Evolutionary conservation across 306 rosid species (phyloP).

Genomic region (Cucumis melo): DNA sequence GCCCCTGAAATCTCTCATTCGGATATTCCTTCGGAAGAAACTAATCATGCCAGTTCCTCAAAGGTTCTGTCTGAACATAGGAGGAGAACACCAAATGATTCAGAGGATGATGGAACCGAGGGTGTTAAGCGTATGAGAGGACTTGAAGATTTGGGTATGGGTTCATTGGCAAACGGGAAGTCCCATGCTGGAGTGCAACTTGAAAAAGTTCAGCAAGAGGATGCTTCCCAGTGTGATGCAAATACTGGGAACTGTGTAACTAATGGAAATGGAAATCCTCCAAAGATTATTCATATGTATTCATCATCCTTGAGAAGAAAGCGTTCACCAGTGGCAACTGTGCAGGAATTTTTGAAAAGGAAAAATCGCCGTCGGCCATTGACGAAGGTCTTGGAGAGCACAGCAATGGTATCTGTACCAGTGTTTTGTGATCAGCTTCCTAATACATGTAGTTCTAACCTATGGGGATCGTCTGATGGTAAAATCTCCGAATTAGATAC

Average conservation of each 20-base stretch:
- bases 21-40: slow-evolving; percentile 83
- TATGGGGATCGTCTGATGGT: slow-evolving; percentile 22
- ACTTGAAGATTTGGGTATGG: slow-evolving; percentile 54
- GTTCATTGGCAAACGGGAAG: slow-evolving; percentile 29
- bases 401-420: slow-evolving; percentile 80
- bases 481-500: slow-evolving; percentile 34
- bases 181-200: slow-evolving; percentile 33
- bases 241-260: slow-evolving; percentile 27
- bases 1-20: slow-evolving; percentile 74
- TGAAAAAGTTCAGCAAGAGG: slow-evolving; percentile 47
- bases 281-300: slow-evolving; percentile 39
- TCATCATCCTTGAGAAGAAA: slow-evolving; percentile 55
- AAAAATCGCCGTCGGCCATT: slow-evolving; percentile 65
- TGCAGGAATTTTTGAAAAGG: slow-evolving; percentile 54
- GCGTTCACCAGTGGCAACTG: slow-evolving; percentile 69
- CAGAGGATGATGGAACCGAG: slow-evolving; percentile 93
- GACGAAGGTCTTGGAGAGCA: slow-evolving; percentile 90
- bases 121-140: slow-evolving; percentile 96
- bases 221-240: slow-evolving; percentile 40
- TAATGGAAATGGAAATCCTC: slow-evolving; percentile 66
- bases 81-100: slow-evolving; percentile 93
- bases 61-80: slow-evolving; percentile 58
- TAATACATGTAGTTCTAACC: slow-evolving; percentile 34
- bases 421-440: slow-evolving; percentile 58
- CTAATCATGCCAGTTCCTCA: slow-evolving; percentile 51